Conservation (phyloP, 2,329 filamentous ascomycete species). For the Alternaria ventricosa region DNA sequence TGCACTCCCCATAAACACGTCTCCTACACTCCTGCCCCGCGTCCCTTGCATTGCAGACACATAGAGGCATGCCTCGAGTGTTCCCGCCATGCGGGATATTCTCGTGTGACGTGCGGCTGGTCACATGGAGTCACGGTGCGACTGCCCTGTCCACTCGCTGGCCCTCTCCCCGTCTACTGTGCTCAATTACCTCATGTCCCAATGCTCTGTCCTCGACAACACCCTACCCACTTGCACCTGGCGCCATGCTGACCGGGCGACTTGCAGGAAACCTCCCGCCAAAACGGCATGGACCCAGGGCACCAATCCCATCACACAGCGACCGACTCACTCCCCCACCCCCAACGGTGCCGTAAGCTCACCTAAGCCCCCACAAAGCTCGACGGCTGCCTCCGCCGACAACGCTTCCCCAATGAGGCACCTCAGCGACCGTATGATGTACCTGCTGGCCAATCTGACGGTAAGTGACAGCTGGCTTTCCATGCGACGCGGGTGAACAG, state of each 20-base stretch:
- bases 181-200: slow-evolving; percentile 6
- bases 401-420: slow-evolving; percentile 63
- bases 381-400: slow-evolving; percentile 52
- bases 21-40: not conserved
- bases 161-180: slow-evolving; percentile 2
- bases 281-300: slow-evolving; percentile 68
- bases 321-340: slow-evolving; percentile 55
- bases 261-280: slow-evolving; percentile 56
- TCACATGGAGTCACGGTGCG: slow-evolving; percentile 46
- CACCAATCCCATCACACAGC: slow-evolving; percentile 67
- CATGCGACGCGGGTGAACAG: not conserved
- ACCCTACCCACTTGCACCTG: slow-evolving; percentile 11
- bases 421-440: slow-evolving; percentile 66
- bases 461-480: slow-evolving; percentile 52
- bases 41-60: not conserved
- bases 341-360: slow-evolving; percentile 61
- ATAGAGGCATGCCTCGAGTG: slow-evolving; percentile 25
- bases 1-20: not conserved
- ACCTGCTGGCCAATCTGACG: slow-evolving; percentile 64
- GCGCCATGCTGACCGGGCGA: slow-evolving; percentile 34
- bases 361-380: slow-evolving; percentile 51
- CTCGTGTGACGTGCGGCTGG: slow-evolving; percentile 41
- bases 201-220: slow-evolving; percentile 5
- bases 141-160: slow-evolving; percentile 26
- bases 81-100: slow-evolving; percentile 21